Base-by-base conservation (phyloP, 495 filamentous ascomycete genomes). In the Jackrogersella minutella region DNA sequence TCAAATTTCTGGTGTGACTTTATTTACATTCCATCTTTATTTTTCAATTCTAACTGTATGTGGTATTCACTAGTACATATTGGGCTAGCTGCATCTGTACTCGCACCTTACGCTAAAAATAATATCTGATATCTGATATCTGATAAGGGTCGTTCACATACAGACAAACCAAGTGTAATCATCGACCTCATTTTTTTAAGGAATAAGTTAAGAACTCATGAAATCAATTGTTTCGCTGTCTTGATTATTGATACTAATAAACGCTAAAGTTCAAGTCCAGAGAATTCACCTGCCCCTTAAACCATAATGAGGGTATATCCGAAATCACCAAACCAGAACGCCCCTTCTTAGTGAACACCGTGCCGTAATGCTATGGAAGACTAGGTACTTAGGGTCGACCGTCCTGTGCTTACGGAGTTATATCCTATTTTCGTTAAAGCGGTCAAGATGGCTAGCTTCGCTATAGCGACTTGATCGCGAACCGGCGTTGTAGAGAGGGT, bases 401-500 rank as follows among this genome's bases (percentile, higher is more conserved):
- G 53, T 53, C 36, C 14, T 53, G 17, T 36, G 9, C 36, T 16
- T 14, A 14, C 37, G n/a, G 26, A 13, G 33, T 26, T 50, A 66
- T 41, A 66, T 68, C 43, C 49, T 65, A 37, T 72, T 70, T 0
- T 66, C 58, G 19, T 1, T 58, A 24, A 74, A 74, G 8, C 72
- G 66, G 24, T 72, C 59, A 9, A 74, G 46, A 33, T 73, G 69
- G 51, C 72, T 80, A n/a, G 81, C 82, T 50, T 73, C 80, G 66
- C 79, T 82, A 64, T 86, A 86, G 21, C 69, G 70, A 53, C 69
- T 77, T 3, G 66, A 58, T 58, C 66, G 33, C n/a, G 62, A 68
- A 36, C 73, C 70, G 11, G 52, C 55, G 24, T 70, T 75, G 44
- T 73, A 76, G 5, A 76, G 75, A 17, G 84, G 84, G 65, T 86